These are phyloP conservation scores for Parastagonospora avenae DNA, from an alignment of 2,329 filamentous ascomycete species.

Conservation along the genomic window DNA sequence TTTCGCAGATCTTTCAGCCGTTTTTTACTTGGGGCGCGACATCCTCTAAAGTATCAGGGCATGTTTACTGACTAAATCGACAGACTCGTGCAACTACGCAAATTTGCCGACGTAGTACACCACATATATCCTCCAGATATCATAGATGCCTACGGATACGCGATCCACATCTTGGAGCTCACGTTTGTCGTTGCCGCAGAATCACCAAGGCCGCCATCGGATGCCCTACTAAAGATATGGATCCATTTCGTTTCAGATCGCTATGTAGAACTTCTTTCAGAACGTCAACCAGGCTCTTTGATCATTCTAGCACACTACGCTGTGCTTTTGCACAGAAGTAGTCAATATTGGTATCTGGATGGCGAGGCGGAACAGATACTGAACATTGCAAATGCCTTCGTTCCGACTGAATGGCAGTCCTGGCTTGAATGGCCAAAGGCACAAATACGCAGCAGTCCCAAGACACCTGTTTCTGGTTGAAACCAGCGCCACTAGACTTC, in stretches of 20 bases:
- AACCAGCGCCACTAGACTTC: background rate
- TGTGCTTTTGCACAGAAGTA: constrained; percentile 31
- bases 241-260: constrained; percentile 28
- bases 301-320: constrained; percentile 46
- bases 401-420: constrained; percentile 31
- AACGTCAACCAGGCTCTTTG: constrained; percentile 38
- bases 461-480: background rate
- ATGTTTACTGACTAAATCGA: background rate
- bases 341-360: constrained; percentile 32
- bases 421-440: constrained; percentile 38
- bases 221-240: constrained; percentile 35
- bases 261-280: constrained; percentile 34
- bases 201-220: constrained; percentile 22
- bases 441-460: constrained; percentile 20
- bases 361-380: constrained; percentile 33
- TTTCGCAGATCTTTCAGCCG: background rate
- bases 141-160: constrained; percentile 30
- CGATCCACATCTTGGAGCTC: constrained; percentile 27
- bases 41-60: no score
- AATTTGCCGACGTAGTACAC: constrained; percentile 28
- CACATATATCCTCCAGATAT: constrained; percentile 37
- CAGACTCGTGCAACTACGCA: constrained; percentile 26
- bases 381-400: constrained; percentile 25
- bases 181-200: constrained; percentile 21
- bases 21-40: no score